phyloP scores from a whole-genome alignment of 768 basidiomycete species.

The Phlebiopsis flavidoalba region DNA sequence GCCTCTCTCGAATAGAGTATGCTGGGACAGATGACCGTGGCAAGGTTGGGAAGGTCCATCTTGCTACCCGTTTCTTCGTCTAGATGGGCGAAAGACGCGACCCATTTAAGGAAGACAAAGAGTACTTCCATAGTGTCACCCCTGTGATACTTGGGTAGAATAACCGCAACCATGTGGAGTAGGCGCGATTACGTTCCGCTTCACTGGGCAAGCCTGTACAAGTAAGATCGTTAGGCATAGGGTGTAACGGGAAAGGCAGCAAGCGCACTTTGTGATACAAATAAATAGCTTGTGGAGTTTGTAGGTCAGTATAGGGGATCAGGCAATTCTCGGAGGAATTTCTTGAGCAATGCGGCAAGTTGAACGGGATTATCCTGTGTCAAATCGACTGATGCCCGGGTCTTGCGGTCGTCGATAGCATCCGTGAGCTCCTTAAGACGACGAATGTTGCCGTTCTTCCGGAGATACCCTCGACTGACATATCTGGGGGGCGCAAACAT shows the following conservation, averaged over 20 bases:
- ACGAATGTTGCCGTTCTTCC: slow-evolving; percentile 96
- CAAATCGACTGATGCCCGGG: slow-evolving; percentile 74
- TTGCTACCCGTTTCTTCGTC: slow-evolving; percentile 97
- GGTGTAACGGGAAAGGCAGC: not conserved
- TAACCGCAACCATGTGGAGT: slow-evolving; percentile 78
- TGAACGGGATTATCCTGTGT: slow-evolving; percentile 96
- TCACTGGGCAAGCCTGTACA: slow-evolving; percentile 67
- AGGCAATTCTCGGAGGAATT: slow-evolving; percentile 93
- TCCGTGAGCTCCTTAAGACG: slow-evolving; percentile 88
- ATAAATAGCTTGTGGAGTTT: slow-evolving; percentile 87
- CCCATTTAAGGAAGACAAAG: slow-evolving; percentile 99
- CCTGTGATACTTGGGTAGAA: slow-evolving; percentile 90
- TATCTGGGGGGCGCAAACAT: slow-evolving; percentile 50
- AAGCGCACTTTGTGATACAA: slow-evolving; percentile 77
- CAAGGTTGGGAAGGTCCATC: slow-evolving; percentile 95
- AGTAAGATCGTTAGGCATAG: slow-evolving; percentile 4
- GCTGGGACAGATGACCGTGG: slow-evolving; percentile 97
- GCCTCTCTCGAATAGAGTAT: slow-evolving; percentile 87
- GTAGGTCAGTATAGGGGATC: slow-evolving; percentile 95
- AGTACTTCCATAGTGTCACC: slow-evolving; percentile 96
- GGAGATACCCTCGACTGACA: slow-evolving; percentile 98
- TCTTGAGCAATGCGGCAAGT: slow-evolving; percentile 93
- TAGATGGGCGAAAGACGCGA: slow-evolving; percentile 92
- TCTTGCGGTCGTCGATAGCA: slow-evolving; percentile 88
- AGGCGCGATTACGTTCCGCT: slow-evolving; percentile 75